Percentiles rank a stretch among this genome's conserved stretches.
Conservation (phyloP, 306 rosid genomes). For the Inga oerstediana region DNA sequence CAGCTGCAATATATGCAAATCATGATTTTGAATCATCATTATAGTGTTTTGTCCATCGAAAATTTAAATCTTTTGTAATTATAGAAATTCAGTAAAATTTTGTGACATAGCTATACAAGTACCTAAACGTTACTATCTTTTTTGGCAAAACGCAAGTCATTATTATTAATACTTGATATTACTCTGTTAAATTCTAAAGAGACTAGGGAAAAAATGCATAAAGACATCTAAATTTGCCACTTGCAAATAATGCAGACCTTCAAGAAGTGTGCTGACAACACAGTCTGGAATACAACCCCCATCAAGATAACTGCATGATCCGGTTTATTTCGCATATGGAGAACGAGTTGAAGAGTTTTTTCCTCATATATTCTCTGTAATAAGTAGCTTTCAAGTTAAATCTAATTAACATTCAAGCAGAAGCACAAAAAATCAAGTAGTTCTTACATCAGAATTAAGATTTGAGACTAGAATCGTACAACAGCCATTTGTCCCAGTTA, state of each 20-base stretch:
- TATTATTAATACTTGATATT: too few species aligned
- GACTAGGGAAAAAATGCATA: neutral
- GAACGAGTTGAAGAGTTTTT: slow-evolving; percentile 91
- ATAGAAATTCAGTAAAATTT: slow-evolving; percentile 7
- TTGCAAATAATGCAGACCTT: slow-evolving; percentile 62
- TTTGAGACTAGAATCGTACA: slow-evolving; percentile 50
- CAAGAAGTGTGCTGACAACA: slow-evolving; percentile 86
- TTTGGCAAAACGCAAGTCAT: neutral
- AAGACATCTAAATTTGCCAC: slow-evolving; percentile 11
- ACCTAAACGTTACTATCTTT: slow-evolving; percentile 33
- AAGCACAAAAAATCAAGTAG: neutral
- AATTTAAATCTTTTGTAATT: neutral
- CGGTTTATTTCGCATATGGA: slow-evolving; percentile 91
- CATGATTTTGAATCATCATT: too few species aligned
- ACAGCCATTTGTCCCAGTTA: too few species aligned
- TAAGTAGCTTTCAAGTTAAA: slow-evolving; percentile 21
- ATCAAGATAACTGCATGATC: slow-evolving; percentile 96
- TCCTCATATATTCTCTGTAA: slow-evolving; percentile 93
- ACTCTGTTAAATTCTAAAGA: neutral
- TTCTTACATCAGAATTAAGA: slow-evolving; percentile 85
- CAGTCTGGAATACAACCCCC: slow-evolving; percentile 98
- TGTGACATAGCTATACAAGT: slow-evolving; percentile 13
- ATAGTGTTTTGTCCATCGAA: neutral
- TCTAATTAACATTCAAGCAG: neutral
- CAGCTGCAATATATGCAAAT: slow-evolving; percentile 61